Conservation (phyloP, 1,284 basidiomycete genomes). For the Takashimella tepidaria region DNA sequence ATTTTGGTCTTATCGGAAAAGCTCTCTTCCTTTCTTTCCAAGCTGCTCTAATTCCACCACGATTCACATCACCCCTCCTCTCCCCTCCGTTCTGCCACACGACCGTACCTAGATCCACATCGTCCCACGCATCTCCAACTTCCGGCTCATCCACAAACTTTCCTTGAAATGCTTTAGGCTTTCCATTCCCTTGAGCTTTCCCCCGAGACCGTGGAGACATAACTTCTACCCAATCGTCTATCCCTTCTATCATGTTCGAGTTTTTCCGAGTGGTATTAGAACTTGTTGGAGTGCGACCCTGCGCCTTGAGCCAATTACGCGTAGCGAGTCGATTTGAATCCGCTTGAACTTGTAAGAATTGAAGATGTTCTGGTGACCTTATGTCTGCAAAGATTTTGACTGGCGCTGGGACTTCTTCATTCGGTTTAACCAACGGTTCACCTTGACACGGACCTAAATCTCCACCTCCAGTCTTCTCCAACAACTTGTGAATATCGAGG, state of each 20-base stretch:
- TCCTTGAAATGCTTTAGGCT: not conserved
- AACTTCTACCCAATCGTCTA: not conserved
- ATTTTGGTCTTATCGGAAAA: too few relatives aligned
- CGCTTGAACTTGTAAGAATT: constrained; percentile 35
- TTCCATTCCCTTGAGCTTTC: not conserved
- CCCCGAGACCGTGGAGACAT: too few relatives aligned
- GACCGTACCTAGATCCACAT: not conserved
- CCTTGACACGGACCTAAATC: constrained; percentile 8
- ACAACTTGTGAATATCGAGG: constrained; percentile 64
- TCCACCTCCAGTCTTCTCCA: constrained; percentile 55
- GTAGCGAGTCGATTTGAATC: constrained; percentile 8
- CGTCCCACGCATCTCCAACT: not conserved
- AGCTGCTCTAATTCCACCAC: too few relatives aligned
- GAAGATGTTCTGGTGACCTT: constrained; percentile 17
- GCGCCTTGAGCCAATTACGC: constrained; percentile 25
- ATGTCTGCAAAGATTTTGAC: constrained; percentile 31
- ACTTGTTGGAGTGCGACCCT: not conserved
- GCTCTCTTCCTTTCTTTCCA: too few relatives aligned
- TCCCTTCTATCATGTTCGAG: not conserved
- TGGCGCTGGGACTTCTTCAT: constrained; percentile 17
- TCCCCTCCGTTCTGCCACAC: too few relatives aligned
- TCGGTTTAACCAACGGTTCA: not conserved
- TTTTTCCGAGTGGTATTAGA: not conserved
- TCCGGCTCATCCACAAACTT: not conserved
- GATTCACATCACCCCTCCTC: too few relatives aligned